Evolutionary conservation across 1,139 yeast genomes (phyloP), one percentile per base, ranked within the genome.

Genomic region (Kodamaea sp.): DNA sequence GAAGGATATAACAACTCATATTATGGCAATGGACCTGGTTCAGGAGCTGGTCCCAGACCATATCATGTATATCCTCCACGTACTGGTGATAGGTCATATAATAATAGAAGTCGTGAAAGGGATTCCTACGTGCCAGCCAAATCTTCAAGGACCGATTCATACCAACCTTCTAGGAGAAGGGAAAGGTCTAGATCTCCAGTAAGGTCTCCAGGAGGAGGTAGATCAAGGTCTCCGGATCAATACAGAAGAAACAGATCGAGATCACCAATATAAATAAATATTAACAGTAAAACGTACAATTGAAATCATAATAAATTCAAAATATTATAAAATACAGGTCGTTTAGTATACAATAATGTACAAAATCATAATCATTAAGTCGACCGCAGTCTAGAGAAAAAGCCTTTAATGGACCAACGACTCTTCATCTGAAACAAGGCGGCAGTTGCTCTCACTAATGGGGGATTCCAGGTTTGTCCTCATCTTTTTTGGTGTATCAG

Each of bases 91-190:
- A 23, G 38, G 11, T 27, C 32, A 23, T 39, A 41, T 29, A 33
- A 32, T 31, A 41, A 45, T 34, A 39, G 43, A 8, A 15, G 4
- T n/a, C 37, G 37, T 22, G 52, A 50, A 31, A 42, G 57, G 35
- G 55, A 51, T 24, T 42, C 45, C 8, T 52, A 53, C 30, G 42
- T 48, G 12, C 55, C 55, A 2, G 45, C 50, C 8, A 44, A 38
- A 38, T 7, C 41, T 43, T 39, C 45, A 4, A 37, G 45, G 41
- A 47, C 58, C 4, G 62, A 57, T 38, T 42, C 56, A 4, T 56
- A 57, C 39, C 52, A 48, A 15, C 61, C 60, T 15, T 27, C 27
- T 6, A 38, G 31, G 28, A 36, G 4, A 15, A 15, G 20, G 20
- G 20, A 15, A 15, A 22, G 11, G 11, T 11, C 44, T 29, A 25